Evolutionary conservation across 2,329 filamentous ascomycete genomes (phyloP), one percentile per base, ranked within the genome.

Genomic region (Penicillium sp.): DNA sequence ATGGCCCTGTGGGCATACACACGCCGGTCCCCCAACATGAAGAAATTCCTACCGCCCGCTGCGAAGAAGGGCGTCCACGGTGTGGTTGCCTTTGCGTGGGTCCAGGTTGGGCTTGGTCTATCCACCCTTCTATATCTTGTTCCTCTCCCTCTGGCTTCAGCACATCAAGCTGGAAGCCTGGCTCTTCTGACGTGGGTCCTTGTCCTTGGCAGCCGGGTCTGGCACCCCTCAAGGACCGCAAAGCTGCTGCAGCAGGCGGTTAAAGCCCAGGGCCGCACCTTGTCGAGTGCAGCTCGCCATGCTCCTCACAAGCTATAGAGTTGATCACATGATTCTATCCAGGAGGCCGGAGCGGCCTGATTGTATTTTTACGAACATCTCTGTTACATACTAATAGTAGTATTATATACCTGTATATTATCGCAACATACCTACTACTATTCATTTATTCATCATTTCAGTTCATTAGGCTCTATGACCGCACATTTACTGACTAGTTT

Each of bases 71-170:
- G 91, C 49, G 84, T 94, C 61, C 82, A 88, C 53, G 94, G 93
- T 5, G 84, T 97, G 13, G 87, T 97, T 21, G 93, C 95, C 71
- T 86, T 97, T 19, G 92, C 91, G 2, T 86, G 85, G 61, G 64
- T 96, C 67, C 95, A 99, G 79, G 93, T 92, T 29, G 83, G 88
- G 0, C 86, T 99, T 5, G 95, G 95, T 26, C 97, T 99, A 76
- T 88, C 85, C 66, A 99, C 95, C 0, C 84, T 99, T 63, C 89
- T 97, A 71, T 98, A 97, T 81, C 89, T 99, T 76, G 93, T 99
- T 0, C 95, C 96, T 5, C 90, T 90, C 2, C 90, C 90, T 65
- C 82, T 99, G 9, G 95, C 94, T 0, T 93, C 94, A 3, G 89
- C 92, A 7, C 95, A 99, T 77, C 95, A 99, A 79, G 95, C 95